phyloP scores from a whole-genome alignment of 2,329 filamentous ascomycete species.

The Phaeomoniella chlamydospora region DNA sequence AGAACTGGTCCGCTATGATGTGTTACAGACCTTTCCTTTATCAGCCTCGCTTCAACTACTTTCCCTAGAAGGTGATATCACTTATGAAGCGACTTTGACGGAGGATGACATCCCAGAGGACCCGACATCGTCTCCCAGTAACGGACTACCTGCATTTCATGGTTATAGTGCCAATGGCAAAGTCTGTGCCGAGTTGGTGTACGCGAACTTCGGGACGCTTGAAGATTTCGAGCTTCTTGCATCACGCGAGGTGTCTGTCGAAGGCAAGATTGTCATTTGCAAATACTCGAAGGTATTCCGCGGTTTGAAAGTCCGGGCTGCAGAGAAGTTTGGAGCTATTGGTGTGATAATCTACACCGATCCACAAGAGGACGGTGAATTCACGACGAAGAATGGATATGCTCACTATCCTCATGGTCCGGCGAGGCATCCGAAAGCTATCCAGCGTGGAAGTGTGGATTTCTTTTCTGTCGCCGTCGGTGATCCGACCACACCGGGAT shows the following conservation, averaged over 20 bases:
- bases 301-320: constrained; percentile 33
- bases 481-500: constrained; percentile 15
- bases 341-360: constrained; percentile 31
- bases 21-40: background rate
- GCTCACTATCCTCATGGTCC: constrained; percentile 26
- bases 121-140: constrained; percentile 11
- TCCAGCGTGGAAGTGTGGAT: constrained; percentile 31
- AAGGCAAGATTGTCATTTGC: constrained; percentile 33
- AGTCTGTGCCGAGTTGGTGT: constrained; percentile 32
- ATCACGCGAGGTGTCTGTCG: constrained; percentile 25
- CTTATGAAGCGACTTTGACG: constrained; percentile 8
- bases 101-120: constrained; percentile 13
- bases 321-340: constrained; percentile 28
- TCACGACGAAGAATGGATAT: constrained; percentile 31
- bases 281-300: constrained; percentile 30
- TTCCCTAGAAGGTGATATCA: constrained; percentile 9
- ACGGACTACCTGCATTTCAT: constrained; percentile 30
- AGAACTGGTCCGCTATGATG: constrained; percentile 11
- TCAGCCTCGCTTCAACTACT: background rate
- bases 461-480: constrained; percentile 13
- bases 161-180: constrained; percentile 32
- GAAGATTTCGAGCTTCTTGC: constrained; percentile 30
- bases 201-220: constrained; percentile 25
- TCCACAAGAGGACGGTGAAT: constrained; percentile 29
- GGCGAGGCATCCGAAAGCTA: constrained; percentile 28